These are phyloP conservation scores for Centrapalus pauciflorus DNA, from an alignment of 129 eudicot genomes.

Conservation along the genomic window DNA sequence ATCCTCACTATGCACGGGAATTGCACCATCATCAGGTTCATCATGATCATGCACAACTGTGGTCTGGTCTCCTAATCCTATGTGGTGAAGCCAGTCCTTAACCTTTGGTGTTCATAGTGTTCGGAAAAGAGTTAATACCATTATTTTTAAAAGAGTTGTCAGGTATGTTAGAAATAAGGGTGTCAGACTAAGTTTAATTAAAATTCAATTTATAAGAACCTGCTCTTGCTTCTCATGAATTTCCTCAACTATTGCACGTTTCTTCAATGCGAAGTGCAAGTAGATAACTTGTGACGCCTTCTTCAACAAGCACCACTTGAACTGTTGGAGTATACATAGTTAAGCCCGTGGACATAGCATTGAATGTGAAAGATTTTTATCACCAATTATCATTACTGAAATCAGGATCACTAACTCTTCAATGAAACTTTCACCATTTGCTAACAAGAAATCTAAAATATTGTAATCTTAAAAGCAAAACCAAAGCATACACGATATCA, in stretches of 20 bases:
- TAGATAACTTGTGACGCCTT: conserved; percentile 92
- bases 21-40: conserved; percentile 81
- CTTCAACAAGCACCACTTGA: conserved; percentile 79
- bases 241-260: conserved; percentile 75
- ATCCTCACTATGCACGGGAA: conserved; percentile 58
- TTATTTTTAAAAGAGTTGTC: not conserved
- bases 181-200: not conserved
- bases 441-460: too few species aligned
- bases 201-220: conserved; percentile 31
- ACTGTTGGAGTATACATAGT: conserved; percentile 39
- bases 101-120: conserved; percentile 43
- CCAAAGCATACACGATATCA: not conserved
- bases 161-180: not conserved
- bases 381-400: not conserved
- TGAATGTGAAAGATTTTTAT: not conserved
- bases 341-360: not conserved
- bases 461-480: not conserved
- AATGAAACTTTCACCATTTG: not conserved
- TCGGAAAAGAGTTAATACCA: not conserved
- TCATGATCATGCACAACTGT: conserved; percentile 67
- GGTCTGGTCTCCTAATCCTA: conserved; percentile 82
- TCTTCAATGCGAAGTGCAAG: conserved; percentile 76
- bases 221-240: conserved; percentile 90
- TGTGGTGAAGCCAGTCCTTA: conserved; percentile 79
- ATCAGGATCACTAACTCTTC: not conserved